A percentile compares a stretch with the other conserved stretches of the same genome.
These are phyloP conservation scores for Leccinum fuscescens DNA, from an alignment of 1,284 basidiomycete genomes.

Conservation along the genomic window DNA sequence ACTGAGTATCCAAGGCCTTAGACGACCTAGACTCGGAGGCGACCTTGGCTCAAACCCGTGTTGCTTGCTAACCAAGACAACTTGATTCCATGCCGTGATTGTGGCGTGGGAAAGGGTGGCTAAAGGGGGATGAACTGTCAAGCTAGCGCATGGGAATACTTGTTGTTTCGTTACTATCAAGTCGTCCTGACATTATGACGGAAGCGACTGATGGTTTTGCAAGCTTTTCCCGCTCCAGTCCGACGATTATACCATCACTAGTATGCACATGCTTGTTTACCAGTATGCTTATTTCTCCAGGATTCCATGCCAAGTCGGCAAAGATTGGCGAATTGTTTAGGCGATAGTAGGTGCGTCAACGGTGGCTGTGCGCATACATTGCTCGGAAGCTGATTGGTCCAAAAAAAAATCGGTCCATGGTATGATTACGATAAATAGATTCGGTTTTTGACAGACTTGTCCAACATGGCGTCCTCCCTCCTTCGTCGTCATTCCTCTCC, in stretches of 20 bases:
- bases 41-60: too few relatives aligned
- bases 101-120: not conserved
- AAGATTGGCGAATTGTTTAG: not conserved
- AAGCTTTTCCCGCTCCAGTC: too few relatives aligned
- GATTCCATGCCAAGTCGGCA: not conserved
- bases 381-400: not conserved
- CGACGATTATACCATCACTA: too few relatives aligned
- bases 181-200: not conserved
- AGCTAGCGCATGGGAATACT: too few relatives aligned
- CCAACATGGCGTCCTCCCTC: slow-evolving; percentile 36
- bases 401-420: not conserved
- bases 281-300: not conserved
- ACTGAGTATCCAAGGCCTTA: not conserved
- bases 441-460: not conserved
- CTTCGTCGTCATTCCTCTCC: slow-evolving; percentile 36
- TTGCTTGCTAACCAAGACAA: too few relatives aligned
- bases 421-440: not conserved
- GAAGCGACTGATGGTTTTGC: not conserved
- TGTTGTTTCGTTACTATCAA: not conserved
- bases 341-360: not conserved
- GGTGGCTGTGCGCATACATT: not conserved
- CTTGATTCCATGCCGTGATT: not conserved
- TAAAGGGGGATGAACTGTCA: too few relatives aligned
- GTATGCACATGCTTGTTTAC: too few relatives aligned
- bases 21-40: too few relatives aligned